Percentiles rank a stretch among this genome's conserved stretches.
These are phyloP conservation scores for Gentiana macrophylla DNA, from an alignment of 257 asterid genomes.

Conservation along the genomic window DNA sequence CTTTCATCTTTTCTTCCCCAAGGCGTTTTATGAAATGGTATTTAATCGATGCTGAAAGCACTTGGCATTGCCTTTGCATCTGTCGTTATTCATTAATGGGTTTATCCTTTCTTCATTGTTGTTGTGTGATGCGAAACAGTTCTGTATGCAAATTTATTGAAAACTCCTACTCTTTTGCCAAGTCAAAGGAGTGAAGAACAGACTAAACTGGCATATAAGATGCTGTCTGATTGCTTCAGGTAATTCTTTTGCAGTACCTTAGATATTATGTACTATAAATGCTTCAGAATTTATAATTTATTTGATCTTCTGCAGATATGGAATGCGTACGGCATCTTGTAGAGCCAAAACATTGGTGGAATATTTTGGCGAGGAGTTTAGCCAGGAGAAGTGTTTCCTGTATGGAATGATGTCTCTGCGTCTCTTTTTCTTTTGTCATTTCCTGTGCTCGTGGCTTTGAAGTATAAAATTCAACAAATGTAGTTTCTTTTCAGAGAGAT, in stretches of 20 bases:
- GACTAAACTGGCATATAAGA: slow-evolving; percentile 51
- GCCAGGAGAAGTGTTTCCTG: slow-evolving; percentile 46
- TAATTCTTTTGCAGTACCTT: slow-evolving; percentile 6
- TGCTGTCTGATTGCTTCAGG: slow-evolving; percentile 83
- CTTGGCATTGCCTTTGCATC: neutral
- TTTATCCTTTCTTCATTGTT: slow-evolving; percentile 3
- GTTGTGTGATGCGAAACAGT: slow-evolving; percentile 33
- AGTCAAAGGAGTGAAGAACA: slow-evolving; percentile 69
- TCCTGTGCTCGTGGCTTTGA: too few relatives aligned
- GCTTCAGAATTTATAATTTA: slow-evolving; percentile 13
- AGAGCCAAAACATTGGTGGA: slow-evolving; percentile 67
- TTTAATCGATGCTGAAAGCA: neutral
- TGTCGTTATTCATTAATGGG: too few relatives aligned
- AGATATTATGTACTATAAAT: slow-evolving; percentile 9
- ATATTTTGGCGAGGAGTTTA: slow-evolving; percentile 71
- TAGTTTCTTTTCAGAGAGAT: too few relatives aligned
- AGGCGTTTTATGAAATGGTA: neutral
- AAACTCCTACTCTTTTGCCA: slow-evolving; percentile 60
- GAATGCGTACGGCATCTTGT: slow-evolving; percentile 49
- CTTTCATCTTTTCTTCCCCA: neutral
- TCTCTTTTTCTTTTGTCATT: too few relatives aligned
- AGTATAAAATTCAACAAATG: too few relatives aligned
- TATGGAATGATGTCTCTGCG: slow-evolving; percentile 22
- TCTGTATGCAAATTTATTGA: slow-evolving; percentile 52
- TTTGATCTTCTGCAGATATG: slow-evolving; percentile 44